Percentiles rank a stretch among this genome's conserved stretches.
Conservation (phyloP, 2,329 filamentous ascomycete species). For the Fusarium floridanum region DNA sequence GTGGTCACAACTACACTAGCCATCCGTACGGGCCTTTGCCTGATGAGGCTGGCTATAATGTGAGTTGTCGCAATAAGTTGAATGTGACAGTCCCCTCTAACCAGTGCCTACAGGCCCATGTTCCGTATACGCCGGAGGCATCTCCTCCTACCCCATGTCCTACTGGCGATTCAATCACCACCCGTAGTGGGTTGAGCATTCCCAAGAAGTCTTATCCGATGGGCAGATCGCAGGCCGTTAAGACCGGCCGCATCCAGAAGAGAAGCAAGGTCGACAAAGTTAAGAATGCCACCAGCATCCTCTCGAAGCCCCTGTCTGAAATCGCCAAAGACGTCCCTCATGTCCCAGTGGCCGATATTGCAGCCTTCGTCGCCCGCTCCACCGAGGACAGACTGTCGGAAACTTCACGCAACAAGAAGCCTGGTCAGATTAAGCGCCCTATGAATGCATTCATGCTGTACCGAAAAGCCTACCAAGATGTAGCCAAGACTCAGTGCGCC, state of each 20-base stretch:
- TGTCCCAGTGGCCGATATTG: slow-evolving; percentile 81
- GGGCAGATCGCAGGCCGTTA: slow-evolving; percentile 30
- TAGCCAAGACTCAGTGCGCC: slow-evolving; percentile 83
- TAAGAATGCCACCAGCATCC: slow-evolving; percentile 57
- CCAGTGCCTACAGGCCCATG: slow-evolving; percentile 23
- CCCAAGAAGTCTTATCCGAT: slow-evolving; percentile 36
- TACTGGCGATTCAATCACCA: slow-evolving; percentile 48
- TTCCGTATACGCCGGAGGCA: slow-evolving; percentile 60
- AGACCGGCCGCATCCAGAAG: slow-evolving; percentile 42
- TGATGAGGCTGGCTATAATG: slow-evolving; percentile 39
- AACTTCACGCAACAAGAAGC: slow-evolving; percentile 72
- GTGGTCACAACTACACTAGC: slow-evolving; percentile 17
- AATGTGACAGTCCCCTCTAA: neutral
- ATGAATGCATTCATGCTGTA: slow-evolving; percentile 99
- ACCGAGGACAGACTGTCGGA: slow-evolving; percentile 75
- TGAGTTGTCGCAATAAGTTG: slow-evolving; percentile 15
- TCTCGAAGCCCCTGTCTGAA: slow-evolving; percentile 77
- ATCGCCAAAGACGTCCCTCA: slow-evolving; percentile 73
- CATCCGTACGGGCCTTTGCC: slow-evolving; percentile 38
- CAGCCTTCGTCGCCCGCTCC: slow-evolving; percentile 80
- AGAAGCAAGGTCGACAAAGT: slow-evolving; percentile 49
- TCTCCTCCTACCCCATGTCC: slow-evolving; percentile 59
- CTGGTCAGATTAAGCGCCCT: slow-evolving; percentile 86
- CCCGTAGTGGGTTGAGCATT: slow-evolving; percentile 53
- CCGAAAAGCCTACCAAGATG: slow-evolving; percentile 89